Evolutionary conservation across 805 yeast species (phyloP), one percentile per base, ranked within the genome.

Genomic region (Saccharomycopsis amapae): DNA sequence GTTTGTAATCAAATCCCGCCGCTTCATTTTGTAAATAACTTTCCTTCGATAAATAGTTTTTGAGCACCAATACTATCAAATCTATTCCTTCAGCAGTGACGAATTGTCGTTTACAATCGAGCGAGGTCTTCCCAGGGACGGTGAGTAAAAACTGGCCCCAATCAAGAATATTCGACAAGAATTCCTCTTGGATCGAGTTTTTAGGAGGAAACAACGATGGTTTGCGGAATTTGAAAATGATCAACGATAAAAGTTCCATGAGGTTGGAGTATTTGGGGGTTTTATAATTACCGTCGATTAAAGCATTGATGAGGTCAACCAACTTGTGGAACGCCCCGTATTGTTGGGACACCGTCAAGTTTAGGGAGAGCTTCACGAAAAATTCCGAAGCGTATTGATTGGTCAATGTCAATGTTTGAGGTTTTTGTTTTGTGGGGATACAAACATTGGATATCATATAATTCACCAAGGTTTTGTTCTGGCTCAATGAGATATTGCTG

Each of bases 71-170:
- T 28, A 28, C 24, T 18, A 44, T 20, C 9, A 44, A 18, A 9
- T 44, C 44, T 4, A 18, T 24, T 5, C 47, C 47, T 23, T 44
- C 47, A 22, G 15, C 22, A 13, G 17, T 19, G 19, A 37, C 7
- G 18, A 30, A 20, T 4, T 22, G 18, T 22, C 9, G 6, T 26
- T 43, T 43, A 15, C 25, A 18, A 28, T 20, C 24, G 19, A 5
- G 20, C 10, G 10, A 7, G n/a, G n/a, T n/a, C n/a, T n/a, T n/a
- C n/a, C n/a, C n/a, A n/a, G n/a, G n/a, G n/a, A n/a, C n/a, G n/a
- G n/a, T n/a, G 19, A 44, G 26, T n/a, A 38, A 18, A n/a, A 20
- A 12, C 4, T 17, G 10, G 12, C 38, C 5, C 7, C 25, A 12
- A 17, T 31, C 24, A 9, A 38, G 12, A 24, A 30, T 26, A 26